These are phyloP conservation scores for Salix caprea DNA, from an alignment of 345 rosid genomes.

Conservation along the genomic window DNA sequence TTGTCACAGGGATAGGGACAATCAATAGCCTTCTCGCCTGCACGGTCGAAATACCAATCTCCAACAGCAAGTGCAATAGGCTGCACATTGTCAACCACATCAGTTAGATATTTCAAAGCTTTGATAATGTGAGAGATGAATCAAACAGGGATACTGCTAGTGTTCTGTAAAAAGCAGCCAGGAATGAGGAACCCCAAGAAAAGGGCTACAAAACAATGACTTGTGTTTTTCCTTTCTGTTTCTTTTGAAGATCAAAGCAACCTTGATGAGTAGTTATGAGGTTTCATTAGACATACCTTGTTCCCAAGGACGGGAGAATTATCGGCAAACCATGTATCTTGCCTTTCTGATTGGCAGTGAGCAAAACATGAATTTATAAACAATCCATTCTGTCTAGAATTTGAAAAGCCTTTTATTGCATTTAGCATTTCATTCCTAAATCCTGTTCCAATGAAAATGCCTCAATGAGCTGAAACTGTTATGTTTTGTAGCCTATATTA, in stretches of 20 bases:
- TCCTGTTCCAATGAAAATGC: conserved; percentile 32
- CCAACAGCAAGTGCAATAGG: conserved; percentile 84
- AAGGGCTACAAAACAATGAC: neutral
- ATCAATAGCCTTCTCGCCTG: conserved; percentile 58
- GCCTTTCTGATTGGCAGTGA: conserved; percentile 95
- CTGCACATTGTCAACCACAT: conserved; percentile 35
- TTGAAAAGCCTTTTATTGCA: conserved; percentile 55
- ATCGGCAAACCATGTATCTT: conserved; percentile 90
- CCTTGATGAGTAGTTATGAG: neutral
- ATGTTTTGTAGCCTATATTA: neutral
- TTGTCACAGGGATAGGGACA: conserved; percentile 90
- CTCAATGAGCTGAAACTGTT: neutral
- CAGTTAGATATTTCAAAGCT: neutral
- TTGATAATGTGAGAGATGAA: neutral
- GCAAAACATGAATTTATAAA: conserved; percentile 94
- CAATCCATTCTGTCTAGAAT: conserved; percentile 64
- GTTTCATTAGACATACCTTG: conserved; percentile 47
- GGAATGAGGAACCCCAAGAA: neutral
- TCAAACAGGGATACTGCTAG: neutral
- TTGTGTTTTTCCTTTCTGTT: neutral
- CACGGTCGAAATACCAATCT: conserved; percentile 87
- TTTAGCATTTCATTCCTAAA: conserved; percentile 82
- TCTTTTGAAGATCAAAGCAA: neutral
- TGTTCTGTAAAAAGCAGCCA: neutral
- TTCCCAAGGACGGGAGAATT: conserved; percentile 67